Conservation (phyloP, 2,329 filamentous ascomycete species). For the Botryosphaeria dothidea region DNA sequence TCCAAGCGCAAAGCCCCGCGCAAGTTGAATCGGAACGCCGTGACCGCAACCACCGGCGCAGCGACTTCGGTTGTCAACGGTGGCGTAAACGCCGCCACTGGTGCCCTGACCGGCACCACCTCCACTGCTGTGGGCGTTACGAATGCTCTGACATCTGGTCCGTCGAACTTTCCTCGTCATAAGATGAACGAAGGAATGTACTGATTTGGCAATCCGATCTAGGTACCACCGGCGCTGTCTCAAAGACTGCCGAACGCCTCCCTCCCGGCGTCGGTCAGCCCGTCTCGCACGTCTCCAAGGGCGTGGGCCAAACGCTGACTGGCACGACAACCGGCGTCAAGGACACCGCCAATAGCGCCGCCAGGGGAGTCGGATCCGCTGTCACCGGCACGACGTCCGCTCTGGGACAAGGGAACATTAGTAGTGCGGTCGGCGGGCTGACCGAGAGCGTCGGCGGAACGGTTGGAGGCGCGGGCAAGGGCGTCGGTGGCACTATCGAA, state of each 20-base stretch:
- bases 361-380: conserved; percentile 44
- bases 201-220: no score
- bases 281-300: conserved; percentile 42
- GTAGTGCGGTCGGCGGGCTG: conserved; percentile 39
- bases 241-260: conserved; percentile 38
- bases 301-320: conserved; percentile 44
- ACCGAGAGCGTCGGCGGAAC: conserved; percentile 36
- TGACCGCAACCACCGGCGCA: conserved; percentile 34
- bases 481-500: conserved; percentile 6
- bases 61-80: conserved; percentile 39
- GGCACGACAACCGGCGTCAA: conserved; percentile 42
- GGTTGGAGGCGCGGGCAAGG: conserved; percentile 34
- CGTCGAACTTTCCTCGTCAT: no score
- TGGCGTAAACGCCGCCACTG: conserved; percentile 36
- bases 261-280: conserved; percentile 38
- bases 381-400: conserved; percentile 47
- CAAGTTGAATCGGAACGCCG: conserved; percentile 14
- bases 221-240: conserved; percentile 35
- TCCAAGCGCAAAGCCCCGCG: neutral
- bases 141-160: conserved; percentile 36
- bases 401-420: conserved; percentile 44
- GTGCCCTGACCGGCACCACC: conserved; percentile 36
- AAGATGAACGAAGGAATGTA: no score
- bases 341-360: conserved; percentile 42
- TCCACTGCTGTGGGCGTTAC: conserved; percentile 40